Percentiles rank a stretch among this genome's conserved stretches.
Evolutionary conservation across 1,284 basidiomycete species (phyloP).

Genomic region (Melampsora larici-populina): DNA sequence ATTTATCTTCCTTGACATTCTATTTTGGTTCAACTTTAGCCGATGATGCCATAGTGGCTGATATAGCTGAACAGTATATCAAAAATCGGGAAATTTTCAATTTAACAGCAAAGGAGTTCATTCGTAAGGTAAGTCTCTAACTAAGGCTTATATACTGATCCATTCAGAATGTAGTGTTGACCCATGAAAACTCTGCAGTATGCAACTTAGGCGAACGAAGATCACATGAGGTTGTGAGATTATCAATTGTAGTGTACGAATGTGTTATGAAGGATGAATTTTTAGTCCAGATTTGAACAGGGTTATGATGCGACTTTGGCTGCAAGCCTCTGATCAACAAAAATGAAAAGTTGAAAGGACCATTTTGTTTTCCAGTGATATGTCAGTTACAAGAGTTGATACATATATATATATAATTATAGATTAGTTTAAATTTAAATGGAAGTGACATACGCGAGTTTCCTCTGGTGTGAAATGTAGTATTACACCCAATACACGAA

Average conservation of each 20-base stretch:
- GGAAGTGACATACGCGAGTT: slow-evolving; percentile 55
- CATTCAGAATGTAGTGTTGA: not conserved
- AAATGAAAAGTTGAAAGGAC: not conserved
- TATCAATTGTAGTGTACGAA: not conserved
- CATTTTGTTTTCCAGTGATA: not conserved
- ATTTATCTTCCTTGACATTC: not conserved
- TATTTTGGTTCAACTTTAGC: slow-evolving; percentile 1
- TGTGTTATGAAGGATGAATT: not conserved
- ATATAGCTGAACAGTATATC: slow-evolving; percentile 28
- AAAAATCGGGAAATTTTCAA: slow-evolving; percentile 22
- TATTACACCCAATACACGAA: slow-evolving; percentile 83
- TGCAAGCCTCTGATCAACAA: slow-evolving; percentile 8
- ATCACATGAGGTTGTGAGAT: not conserved
- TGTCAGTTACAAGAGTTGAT: not conserved
- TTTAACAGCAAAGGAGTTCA: slow-evolving; percentile 13
- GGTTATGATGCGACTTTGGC: slow-evolving; percentile 11
- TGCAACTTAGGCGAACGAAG: not conserved
- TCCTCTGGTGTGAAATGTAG: slow-evolving; percentile 90
- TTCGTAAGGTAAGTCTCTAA: slow-evolving; percentile 16
- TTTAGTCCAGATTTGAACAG: not conserved
- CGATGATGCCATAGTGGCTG: slow-evolving; percentile 37
- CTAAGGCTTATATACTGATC: not conserved
- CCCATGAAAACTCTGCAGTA: not conserved
- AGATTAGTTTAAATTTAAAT: not conserved
- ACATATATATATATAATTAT: not conserved